Conservation (phyloP, 2,329 filamentous ascomycete genomes). For the Alternaria longipes region DNA sequence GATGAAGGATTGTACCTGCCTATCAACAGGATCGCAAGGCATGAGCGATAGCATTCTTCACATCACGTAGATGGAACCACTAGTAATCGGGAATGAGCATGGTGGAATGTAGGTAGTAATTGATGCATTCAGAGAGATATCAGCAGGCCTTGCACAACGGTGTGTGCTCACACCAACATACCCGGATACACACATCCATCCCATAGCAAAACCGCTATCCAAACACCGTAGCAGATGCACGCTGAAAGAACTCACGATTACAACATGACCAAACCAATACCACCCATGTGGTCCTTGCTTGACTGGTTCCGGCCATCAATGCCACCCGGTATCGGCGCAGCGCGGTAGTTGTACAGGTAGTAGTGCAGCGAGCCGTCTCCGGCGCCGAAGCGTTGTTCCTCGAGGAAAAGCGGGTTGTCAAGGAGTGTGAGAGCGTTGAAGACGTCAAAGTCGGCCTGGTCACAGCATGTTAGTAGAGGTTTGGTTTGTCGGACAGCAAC, state of each 20-base stretch:
- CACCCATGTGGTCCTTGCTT: constrained; percentile 80
- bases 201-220: background rate
- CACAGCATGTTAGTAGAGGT: background rate
- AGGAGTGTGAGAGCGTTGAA: constrained; percentile 95
- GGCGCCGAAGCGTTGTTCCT: constrained; percentile 91
- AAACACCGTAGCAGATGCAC: background rate
- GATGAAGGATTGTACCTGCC: background rate
- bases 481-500: background rate
- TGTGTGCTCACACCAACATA: background rate
- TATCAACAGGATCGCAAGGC: background rate
- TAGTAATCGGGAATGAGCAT: background rate
- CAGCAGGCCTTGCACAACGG: background rate
- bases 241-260: constrained; percentile 44
- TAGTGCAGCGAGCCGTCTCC: constrained; percentile 96
- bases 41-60: background rate
- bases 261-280: constrained; percentile 88
- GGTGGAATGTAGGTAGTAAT: background rate
- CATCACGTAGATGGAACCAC: background rate
- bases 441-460: constrained; percentile 82
- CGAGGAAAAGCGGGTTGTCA: constrained; percentile 92
- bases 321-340: constrained; percentile 83
- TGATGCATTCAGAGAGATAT: background rate
- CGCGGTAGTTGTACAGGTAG: constrained; percentile 97
- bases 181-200: background rate
- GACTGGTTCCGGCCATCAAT: constrained; percentile 81